These are phyloP conservation scores for Pichia thaimueangensis DNA, from an alignment of 805 yeast genomes.

Conservation along the genomic window DNA sequence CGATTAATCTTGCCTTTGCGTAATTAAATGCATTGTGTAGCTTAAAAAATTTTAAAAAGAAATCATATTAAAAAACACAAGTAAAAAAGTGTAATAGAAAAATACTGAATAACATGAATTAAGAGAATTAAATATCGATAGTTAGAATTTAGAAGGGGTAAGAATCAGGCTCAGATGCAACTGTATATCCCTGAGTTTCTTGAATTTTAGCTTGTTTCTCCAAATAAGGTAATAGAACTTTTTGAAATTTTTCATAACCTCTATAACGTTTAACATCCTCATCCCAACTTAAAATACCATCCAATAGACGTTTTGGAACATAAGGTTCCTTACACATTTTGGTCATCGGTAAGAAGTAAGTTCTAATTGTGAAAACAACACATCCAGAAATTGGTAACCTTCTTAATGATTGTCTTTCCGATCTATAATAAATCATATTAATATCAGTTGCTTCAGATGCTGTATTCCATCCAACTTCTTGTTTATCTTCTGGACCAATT, in stretches of 20 bases:
- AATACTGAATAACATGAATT: background rate
- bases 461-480: constrained; percentile 58
- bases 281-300: constrained; percentile 56
- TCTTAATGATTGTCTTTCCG: constrained; percentile 60
- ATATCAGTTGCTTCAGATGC: constrained; percentile 44
- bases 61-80: background rate
- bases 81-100: too few relatives aligned
- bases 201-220: constrained; percentile 42
- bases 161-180: constrained; percentile 34
- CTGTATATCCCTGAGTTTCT: constrained; percentile 36
- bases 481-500: constrained; percentile 50
- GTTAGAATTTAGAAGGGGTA: constrained; percentile 35
- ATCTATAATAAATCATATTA: constrained; percentile 46
- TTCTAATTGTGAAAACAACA: constrained; percentile 52
- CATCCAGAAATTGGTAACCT: constrained; percentile 57
- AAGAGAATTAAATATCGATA: background rate
- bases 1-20: too few relatives aligned
- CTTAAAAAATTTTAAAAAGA: too few relatives aligned
- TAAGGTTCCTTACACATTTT: constrained; percentile 54
- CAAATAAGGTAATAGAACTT: constrained; percentile 49
- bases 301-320: constrained; percentile 52
- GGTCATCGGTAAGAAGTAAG: constrained; percentile 52
- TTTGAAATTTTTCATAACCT: constrained; percentile 50
- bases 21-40: too few relatives aligned
- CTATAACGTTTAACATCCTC: constrained; percentile 55